Conservation (phyloP, 495 filamentous ascomycete genomes). For the Neurospora pannonica region DNA sequence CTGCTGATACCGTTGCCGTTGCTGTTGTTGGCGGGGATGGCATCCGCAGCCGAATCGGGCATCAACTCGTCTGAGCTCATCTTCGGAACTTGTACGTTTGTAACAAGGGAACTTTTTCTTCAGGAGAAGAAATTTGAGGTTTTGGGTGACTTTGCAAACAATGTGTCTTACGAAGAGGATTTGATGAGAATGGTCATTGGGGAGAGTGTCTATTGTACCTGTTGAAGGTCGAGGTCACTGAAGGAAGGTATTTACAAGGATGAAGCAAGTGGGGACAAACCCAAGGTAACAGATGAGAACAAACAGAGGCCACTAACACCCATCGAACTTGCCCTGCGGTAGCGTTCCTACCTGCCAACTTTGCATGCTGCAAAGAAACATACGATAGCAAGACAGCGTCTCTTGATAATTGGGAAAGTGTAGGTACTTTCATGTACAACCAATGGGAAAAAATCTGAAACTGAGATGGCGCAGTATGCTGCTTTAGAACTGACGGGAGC, state of each 20-base stretch:
- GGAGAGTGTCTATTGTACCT: neutral
- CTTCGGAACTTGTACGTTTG: neutral
- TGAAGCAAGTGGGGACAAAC: neutral
- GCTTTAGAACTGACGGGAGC: neutral
- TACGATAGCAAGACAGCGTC: neutral
- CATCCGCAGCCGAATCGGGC: slow-evolving; percentile 8
- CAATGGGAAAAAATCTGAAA: neutral
- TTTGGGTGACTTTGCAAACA: neutral
- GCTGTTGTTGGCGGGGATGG: neutral
- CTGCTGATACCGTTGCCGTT: slow-evolving; percentile 3
- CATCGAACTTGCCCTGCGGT: neutral
- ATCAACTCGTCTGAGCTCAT: slow-evolving; percentile 22
- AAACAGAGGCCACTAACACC: neutral
- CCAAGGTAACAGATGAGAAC: neutral
- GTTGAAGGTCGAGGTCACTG: neutral
- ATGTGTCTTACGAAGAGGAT: neutral
- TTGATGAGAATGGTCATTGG: neutral
- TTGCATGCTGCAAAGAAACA: neutral
- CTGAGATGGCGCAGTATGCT: neutral
- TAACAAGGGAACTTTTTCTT: neutral
- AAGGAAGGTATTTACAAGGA: neutral
- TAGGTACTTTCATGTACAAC: neutral
- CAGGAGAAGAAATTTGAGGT: neutral
- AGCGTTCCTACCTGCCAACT: neutral
- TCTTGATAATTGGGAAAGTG: neutral